Evolutionary conservation across 306 rosid species (phyloP).

Genomic region (Dryas drummondii): DNA sequence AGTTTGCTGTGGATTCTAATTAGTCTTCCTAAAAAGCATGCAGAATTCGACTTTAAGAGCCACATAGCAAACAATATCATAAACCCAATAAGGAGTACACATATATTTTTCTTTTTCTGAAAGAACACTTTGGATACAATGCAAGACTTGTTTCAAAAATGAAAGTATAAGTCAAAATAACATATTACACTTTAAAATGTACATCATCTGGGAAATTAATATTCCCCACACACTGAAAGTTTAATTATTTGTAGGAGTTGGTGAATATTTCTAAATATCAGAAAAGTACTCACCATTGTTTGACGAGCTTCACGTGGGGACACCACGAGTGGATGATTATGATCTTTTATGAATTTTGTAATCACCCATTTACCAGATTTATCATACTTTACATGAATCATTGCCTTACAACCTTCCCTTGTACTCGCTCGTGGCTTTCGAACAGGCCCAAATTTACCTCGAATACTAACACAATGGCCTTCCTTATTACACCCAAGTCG

Average conservation of each 20-base stretch:
- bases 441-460: slow-evolving; percentile 71
- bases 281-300: slow-evolving; percentile 65
- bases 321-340: slow-evolving; percentile 81
- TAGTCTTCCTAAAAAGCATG: not conserved
- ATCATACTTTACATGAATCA: slow-evolving; percentile 88
- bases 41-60: not conserved
- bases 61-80: not conserved
- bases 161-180: not conserved
- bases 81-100: not conserved
- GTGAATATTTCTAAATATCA: not conserved
- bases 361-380: slow-evolving; percentile 91
- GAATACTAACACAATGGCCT: slow-evolving; percentile 76
- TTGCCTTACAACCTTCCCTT: slow-evolving; percentile 96
- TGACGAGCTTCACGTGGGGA: slow-evolving; percentile 97
- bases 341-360: slow-evolving; percentile 88
- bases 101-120: not conserved
- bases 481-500: slow-evolving; percentile 95
- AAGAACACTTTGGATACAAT: not conserved
- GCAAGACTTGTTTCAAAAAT: not conserved
- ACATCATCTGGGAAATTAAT: not conserved
- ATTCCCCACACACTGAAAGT: not conserved
- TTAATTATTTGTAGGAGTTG: not conserved
- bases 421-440: slow-evolving; percentile 86
- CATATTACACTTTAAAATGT: not conserved
- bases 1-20: not conserved